Evolutionary conservation across 1,284 basidiomycete genomes (phyloP), one percentile per base, ranked within the genome.

Genomic region (Ceraceosorus bombacis): DNA sequence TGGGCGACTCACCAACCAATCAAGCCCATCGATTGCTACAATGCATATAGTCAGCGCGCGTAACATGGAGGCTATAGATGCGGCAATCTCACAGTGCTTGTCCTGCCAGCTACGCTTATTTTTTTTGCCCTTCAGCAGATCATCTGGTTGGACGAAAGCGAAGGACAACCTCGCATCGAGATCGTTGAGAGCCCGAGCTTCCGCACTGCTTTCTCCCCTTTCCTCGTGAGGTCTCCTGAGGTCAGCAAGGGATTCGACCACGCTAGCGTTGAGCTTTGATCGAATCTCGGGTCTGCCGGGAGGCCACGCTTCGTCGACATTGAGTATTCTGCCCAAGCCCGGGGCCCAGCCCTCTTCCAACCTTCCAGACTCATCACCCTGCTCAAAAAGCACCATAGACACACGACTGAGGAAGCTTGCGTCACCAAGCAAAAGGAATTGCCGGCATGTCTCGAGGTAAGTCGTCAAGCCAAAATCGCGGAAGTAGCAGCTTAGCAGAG

Each of bases 401-500:
- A 72, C 55, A 15, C 64, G 63, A 4, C 58, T 56, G 15, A 60
- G 59, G 43, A 72, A 72, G 17, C 57, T 52, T 8, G 61, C 36
- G 55, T 62, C 66, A 36, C 70, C 70, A 15, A 72, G 64, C 13
- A 72, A 57, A 2, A 72, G 57, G 54, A 68, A 72, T 1, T 54
- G 67, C 53, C 65, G 64, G 64, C 68, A 72, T 2, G 67, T 69
- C 38, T 71, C 67, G 15, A 72, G 68, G 54, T 72, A 70, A 10
- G 64, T 64, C 17, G 58, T 64, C 2, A 72, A 51, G 1, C 65
- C 67, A 8, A 72, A 59, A 27, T 72, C 70, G 46, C 61, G 65
- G 57, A 71, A 72, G 56, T 71, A 72, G 57, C 70, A 67, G 54
- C 57, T 63, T 59, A 72, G 65, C n/a, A 72, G 69, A 13, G 68